Base-by-base conservation (phyloP, 805 yeast genomes). In the Saturnispora dispora region DNA sequence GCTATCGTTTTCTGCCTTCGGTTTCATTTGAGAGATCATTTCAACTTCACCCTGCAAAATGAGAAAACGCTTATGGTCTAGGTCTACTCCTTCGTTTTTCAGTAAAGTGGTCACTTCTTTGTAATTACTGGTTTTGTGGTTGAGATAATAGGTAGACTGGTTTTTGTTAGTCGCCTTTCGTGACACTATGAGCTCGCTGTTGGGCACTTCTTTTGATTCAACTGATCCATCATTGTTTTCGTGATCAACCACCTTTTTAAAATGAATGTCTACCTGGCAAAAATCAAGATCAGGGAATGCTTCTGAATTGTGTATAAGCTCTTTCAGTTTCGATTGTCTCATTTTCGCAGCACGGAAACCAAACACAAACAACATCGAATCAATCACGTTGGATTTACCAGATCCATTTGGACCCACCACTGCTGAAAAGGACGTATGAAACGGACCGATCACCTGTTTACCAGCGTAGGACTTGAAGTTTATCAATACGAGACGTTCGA, bases 391-490 rank as follows among this genome's bases (percentile, higher is more conserved):
- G 41, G 96, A 86, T 69, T 93, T 93, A 7, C 99, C 99, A 0
- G 97, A 85, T 33, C 99, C 99, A 65, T 93, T 93, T 5, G 99
- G 99, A 0, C 99, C 99, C 13, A 93, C 97, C 10, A 93, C 95
- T 0, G 99, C 98, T 10, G 96, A 87, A 62, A 93, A 95, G 5
- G 95, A 88, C 36, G 90, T 70, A 60, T 93, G 85, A 67, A 93
- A 93, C 0, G 99, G 99, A 0, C 99, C 99, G 47, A 93, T 86
- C 6, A 79, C 79, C 68, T 93, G 98, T 17, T 76, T 71, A 0
- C 99, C 99, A 1, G 97, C 98, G 64, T 93, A 93, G 0, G 97
- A 89, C 64, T 93, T 93, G 77, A 93, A 93, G 64, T 93, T 85
- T 2, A 83, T 82, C 41, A 95, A 72, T 1, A 83, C 84, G 27